Conservation (phyloP, 2,329 filamentous ascomycete genomes). For the Cercospora citrullina region DNA sequence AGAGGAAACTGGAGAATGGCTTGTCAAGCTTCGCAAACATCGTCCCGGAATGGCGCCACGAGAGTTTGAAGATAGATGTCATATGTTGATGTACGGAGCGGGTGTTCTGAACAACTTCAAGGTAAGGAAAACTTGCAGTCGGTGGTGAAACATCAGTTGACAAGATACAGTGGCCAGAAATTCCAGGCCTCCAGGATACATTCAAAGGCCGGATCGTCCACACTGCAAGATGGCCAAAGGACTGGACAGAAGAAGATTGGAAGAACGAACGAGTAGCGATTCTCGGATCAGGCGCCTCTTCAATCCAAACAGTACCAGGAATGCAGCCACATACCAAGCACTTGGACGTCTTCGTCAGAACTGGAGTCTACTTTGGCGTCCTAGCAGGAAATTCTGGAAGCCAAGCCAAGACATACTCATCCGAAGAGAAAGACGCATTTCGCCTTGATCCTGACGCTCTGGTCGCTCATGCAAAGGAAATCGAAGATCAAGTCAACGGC, state of each 20-base stretch:
- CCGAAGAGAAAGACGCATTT: slow-evolving; percentile 47
- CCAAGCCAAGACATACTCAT: slow-evolving; percentile 47
- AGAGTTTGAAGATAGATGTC: slow-evolving; percentile 47
- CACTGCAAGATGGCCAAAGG: slow-evolving; percentile 50
- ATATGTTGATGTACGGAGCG: slow-evolving; percentile 47
- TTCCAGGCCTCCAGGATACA: slow-evolving; percentile 44
- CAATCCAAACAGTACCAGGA: slow-evolving; percentile 50
- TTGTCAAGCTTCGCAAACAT: slow-evolving; percentile 48
- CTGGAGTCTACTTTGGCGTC: slow-evolving; percentile 44
- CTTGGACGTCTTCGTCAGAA: slow-evolving; percentile 50
- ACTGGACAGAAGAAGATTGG: slow-evolving; percentile 48
- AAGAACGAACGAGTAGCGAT: slow-evolving; percentile 46
- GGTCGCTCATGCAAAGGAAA: slow-evolving; percentile 42
- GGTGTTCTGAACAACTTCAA: slow-evolving; percentile 40
- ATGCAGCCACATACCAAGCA: slow-evolving; percentile 52
- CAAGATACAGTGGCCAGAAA: slow-evolving; percentile 33
- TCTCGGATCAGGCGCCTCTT: slow-evolving; percentile 48
- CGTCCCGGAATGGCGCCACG: slow-evolving; percentile 36
- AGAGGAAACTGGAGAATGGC: slow-evolving; percentile 52
- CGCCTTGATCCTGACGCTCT: slow-evolving; percentile 45
- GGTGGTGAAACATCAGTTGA: background rate
- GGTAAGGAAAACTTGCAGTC: background rate
- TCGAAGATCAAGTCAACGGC: slow-evolving; percentile 47
- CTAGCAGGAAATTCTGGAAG: slow-evolving; percentile 49
- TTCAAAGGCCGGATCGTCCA: slow-evolving; percentile 49